Conservation (phyloP, 495 filamentous ascomycete genomes). For the Penicillium canescens region DNA sequence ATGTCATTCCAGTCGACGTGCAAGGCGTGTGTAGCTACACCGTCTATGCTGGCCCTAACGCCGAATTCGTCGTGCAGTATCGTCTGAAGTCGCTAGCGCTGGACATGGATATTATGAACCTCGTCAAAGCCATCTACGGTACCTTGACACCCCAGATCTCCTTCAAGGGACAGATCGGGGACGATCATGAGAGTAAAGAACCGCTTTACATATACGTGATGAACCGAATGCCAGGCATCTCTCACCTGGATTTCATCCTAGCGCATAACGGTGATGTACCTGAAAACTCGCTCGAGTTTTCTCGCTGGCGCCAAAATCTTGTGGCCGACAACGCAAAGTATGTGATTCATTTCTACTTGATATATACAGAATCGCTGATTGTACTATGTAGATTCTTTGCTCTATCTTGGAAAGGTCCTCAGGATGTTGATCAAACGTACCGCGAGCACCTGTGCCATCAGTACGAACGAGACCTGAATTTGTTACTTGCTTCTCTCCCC, state of each 20-base stretch:
- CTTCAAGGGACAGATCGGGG: slow-evolving; percentile 37
- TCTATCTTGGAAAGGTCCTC: slow-evolving; percentile 34
- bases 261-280: slow-evolving; percentile 22
- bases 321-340: slow-evolving; percentile 32
- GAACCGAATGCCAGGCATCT: slow-evolving; percentile 36
- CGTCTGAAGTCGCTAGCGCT: slow-evolving; percentile 36
- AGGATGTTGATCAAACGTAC: slow-evolving; percentile 24
- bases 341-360: neutral
- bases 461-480: slow-evolving; percentile 29
- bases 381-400: slow-evolving; percentile 33
- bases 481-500: slow-evolving; percentile 31
- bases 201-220: slow-evolving; percentile 38
- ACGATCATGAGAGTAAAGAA: slow-evolving; percentile 30
- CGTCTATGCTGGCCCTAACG: slow-evolving; percentile 38
- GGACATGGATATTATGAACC: slow-evolving; percentile 24
- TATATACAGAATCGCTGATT: slow-evolving; percentile 7
- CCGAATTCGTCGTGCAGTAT: slow-evolving; percentile 43
- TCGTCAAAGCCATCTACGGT: slow-evolving; percentile 35
- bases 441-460: slow-evolving; percentile 17
- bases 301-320: slow-evolving; percentile 30
- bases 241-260: slow-evolving; percentile 36
- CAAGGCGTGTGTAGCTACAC: slow-evolving; percentile 47
- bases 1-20: slow-evolving; percentile 33
- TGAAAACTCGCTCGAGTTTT: slow-evolving; percentile 31
- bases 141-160: slow-evolving; percentile 28